phyloP scores from a whole-genome alignment of 2,329 filamentous ascomycete species.

The Stylonectria norvegica region DNA sequence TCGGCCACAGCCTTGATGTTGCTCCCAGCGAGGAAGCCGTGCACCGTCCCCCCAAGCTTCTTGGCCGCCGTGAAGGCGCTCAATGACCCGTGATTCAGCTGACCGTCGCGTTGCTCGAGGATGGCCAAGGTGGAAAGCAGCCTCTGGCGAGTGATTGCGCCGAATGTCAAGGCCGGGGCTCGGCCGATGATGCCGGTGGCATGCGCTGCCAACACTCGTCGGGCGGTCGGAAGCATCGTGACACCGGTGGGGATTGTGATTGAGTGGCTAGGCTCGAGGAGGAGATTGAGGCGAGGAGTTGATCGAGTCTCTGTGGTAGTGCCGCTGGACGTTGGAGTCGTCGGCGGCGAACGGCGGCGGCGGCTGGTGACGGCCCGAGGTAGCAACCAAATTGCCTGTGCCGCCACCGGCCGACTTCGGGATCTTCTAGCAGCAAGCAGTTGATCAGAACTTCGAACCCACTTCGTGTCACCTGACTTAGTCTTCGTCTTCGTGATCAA shows the following conservation, averaged over 20 bases:
- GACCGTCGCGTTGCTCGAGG: slow-evolving; percentile 87
- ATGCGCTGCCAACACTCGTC: slow-evolving; percentile 27
- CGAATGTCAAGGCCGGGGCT: slow-evolving; percentile 22
- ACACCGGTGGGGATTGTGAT: slow-evolving; percentile 9
- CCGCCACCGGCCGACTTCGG: slow-evolving; percentile 27
- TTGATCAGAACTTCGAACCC: too few species aligned
- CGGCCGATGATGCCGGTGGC: slow-evolving; percentile 26
- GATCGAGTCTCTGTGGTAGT: too few species aligned
- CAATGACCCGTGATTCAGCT: slow-evolving; percentile 77
- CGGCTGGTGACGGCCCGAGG: slow-evolving; percentile 41
- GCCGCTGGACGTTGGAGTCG: slow-evolving; percentile 3
- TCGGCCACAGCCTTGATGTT: slow-evolving; percentile 73
- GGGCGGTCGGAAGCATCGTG: slow-evolving; percentile 32
- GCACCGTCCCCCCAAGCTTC: slow-evolving; percentile 80
- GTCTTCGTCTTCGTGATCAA: too few species aligned
- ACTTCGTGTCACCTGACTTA: too few species aligned
- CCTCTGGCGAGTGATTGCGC: slow-evolving; percentile 36
- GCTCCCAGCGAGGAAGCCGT: slow-evolving; percentile 81
- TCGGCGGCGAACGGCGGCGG: slow-evolving; percentile 17
- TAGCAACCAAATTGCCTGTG: slow-evolving; percentile 20
- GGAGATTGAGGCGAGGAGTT: slow-evolving; percentile 6
- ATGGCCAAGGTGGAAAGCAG: slow-evolving; percentile 85
- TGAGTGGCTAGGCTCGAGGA: slow-evolving; percentile 16
- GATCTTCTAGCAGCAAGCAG: too few species aligned
- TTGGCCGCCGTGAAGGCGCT: slow-evolving; percentile 82